Evolutionary conservation across 805 yeast species (phyloP).

Genomic region (Wilhelminamyces savonicus): DNA sequence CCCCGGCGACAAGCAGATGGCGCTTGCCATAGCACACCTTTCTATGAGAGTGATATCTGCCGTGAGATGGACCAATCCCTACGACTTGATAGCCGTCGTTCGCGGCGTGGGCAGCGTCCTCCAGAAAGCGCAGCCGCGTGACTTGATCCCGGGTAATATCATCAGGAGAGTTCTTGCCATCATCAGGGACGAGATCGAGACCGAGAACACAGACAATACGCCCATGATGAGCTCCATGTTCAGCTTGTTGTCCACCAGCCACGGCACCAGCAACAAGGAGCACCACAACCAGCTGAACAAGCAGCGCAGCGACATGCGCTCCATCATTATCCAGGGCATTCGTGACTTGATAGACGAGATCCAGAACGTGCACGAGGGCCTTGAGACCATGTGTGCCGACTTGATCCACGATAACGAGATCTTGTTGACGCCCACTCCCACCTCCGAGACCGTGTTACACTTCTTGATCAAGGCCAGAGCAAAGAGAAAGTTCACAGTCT

Average conservation of each 20-base stretch:
- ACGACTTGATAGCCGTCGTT: conserved; percentile 64
- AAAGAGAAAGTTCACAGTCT: conserved; percentile 86
- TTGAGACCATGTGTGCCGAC: conserved; percentile 86
- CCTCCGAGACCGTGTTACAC: conserved; percentile 80
- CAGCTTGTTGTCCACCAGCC: conserved; percentile 59
- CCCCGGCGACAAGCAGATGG: conserved; percentile 73
- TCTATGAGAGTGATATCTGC: conserved; percentile 84
- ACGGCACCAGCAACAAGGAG: conserved; percentile 15
- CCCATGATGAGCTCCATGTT: conserved; percentile 78
- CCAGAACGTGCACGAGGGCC: conserved; percentile 80
- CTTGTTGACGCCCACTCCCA: conserved; percentile 89
- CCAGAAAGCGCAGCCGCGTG: conserved; percentile 80
- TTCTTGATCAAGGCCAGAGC: conserved; percentile 81
- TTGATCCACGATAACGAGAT: conserved; percentile 90
- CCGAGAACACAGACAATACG: conserved; percentile 28
- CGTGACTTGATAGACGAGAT: conserved; percentile 91
- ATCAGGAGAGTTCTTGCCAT: conserved; percentile 83
- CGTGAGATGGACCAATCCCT: conserved; percentile 78
- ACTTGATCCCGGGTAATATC: conserved; percentile 84
- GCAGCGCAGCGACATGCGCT: conserved; percentile 62
- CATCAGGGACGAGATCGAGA: conserved; percentile 79
- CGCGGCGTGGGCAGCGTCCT: conserved; percentile 67
- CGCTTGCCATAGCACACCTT: conserved; percentile 81
- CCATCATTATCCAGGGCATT: conserved; percentile 85
- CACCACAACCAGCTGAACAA: conserved; percentile 28